Evolutionary conservation across 2,329 filamentous ascomycete species (phyloP).

Genomic region (Clarireedia sp.): DNA sequence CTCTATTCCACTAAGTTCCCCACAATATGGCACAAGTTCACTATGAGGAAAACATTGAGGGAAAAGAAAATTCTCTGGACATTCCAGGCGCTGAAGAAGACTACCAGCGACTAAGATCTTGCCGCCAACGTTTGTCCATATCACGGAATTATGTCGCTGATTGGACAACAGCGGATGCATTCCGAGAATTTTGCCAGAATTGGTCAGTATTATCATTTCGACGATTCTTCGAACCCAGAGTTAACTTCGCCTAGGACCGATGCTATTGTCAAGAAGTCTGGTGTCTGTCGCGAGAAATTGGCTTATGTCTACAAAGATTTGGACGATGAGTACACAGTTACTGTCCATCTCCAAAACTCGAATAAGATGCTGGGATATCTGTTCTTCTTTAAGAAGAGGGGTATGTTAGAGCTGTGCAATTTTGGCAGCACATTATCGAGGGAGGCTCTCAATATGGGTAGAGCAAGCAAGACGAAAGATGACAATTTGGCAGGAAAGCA

Average conservation of each 20-base stretch:
- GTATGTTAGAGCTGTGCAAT: neutral
- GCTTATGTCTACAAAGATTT: neutral
- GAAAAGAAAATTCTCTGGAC: neutral
- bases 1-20: no score
- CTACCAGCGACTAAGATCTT: neutral
- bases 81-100: neutral
- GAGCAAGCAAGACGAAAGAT: constrained; percentile 11
- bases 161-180: neutral
- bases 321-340: neutral
- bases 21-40: no score
- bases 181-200: neutral
- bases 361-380: neutral
- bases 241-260: neutral
- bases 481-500: constrained; percentile 19
- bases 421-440: constrained; percentile 8
- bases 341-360: neutral
- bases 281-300: neutral
- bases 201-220: neutral
- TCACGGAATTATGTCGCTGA: neutral
- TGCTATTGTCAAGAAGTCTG: neutral
- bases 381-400: neutral
- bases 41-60: neutral
- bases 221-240: neutral
- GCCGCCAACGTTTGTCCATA: neutral
- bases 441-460: constrained; percentile 12